Percentiles rank a stretch among this genome's conserved stretches.
Conservation (phyloP, 768 basidiomycete species). For the Tulasnella sp. region DNA sequence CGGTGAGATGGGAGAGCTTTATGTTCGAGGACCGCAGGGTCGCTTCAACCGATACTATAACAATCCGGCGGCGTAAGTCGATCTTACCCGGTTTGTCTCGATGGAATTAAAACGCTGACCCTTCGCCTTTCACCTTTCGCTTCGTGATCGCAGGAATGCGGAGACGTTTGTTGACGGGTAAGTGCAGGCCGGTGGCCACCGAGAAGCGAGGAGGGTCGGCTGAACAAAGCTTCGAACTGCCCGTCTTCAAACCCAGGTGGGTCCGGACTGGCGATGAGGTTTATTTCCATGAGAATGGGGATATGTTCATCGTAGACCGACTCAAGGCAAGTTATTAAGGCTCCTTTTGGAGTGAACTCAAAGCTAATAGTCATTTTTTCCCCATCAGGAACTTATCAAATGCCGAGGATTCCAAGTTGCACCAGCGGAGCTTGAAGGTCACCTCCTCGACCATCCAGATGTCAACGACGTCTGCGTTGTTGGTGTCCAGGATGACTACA, state of each 20-base stretch:
- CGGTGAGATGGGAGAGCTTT: slow-evolving; percentile 37
- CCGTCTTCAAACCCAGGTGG: slow-evolving; percentile 50
- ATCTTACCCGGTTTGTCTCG: not conserved
- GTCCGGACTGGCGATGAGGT: slow-evolving; percentile 71
- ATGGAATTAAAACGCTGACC: not conserved
- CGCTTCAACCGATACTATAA: slow-evolving; percentile 35
- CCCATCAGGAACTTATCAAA: slow-evolving; percentile 39
- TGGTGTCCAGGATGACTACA: slow-evolving; percentile 65
- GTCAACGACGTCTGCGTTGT: slow-evolving; percentile 65
- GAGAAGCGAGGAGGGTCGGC: not conserved
- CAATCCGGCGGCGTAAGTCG: slow-evolving; percentile 34
- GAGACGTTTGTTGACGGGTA: slow-evolving; percentile 36
- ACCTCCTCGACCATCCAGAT: slow-evolving; percentile 62
- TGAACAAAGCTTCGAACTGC: not conserved
- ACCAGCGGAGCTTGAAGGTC: slow-evolving; percentile 57
- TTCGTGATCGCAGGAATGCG: slow-evolving; percentile 28
- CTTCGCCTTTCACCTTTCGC: not conserved
- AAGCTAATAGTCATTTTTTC: not conserved
- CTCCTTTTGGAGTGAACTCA: not conserved
- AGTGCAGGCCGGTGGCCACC: not conserved
- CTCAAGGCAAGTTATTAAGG: slow-evolving; percentile 52
- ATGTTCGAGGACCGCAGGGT: slow-evolving; percentile 34
- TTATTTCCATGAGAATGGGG: slow-evolving; percentile 55
- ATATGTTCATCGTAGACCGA: slow-evolving; percentile 65
- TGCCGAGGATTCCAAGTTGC: slow-evolving; percentile 68